These are phyloP conservation scores for Tagetes patula DNA, from an alignment of 129 eudicot genomes.

Conservation along the genomic window DNA sequence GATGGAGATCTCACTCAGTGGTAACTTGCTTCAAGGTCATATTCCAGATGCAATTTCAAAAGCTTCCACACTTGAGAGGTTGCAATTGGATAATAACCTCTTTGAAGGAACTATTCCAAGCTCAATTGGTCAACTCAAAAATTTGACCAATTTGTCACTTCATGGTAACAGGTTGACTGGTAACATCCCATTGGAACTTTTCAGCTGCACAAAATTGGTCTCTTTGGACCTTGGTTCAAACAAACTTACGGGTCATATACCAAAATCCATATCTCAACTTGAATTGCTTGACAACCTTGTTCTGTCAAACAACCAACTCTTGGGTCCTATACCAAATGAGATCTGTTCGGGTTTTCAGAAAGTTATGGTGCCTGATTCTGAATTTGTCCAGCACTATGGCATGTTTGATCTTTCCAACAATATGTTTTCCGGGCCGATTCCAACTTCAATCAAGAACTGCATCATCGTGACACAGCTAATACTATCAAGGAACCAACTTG, in stretches of 20 bases:
- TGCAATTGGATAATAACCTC: constrained; percentile 76
- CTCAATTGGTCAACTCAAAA: constrained; percentile 62
- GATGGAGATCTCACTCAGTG: constrained; percentile 66
- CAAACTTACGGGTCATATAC: constrained; percentile 56
- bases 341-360: constrained; percentile 88
- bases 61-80: constrained; percentile 54
- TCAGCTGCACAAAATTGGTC: constrained; percentile 63
- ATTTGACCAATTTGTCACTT: constrained; percentile 81
- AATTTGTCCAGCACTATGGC: constrained; percentile 85
- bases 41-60: constrained; percentile 48
- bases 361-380: constrained; percentile 78
- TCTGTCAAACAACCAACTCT: constrained; percentile 60
- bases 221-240: constrained; percentile 81
- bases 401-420: constrained; percentile 89
- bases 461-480: constrained; percentile 51
- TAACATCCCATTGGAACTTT: constrained; percentile 68
- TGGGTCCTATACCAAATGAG: constrained; percentile 77
- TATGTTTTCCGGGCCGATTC: constrained; percentile 67
- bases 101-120: constrained; percentile 71
- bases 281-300: constrained; percentile 81
- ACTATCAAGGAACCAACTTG: constrained; percentile 61
- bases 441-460: constrained; percentile 63
- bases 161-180: constrained; percentile 73
- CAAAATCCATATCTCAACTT: constrained; percentile 58
- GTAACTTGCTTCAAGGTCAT: constrained; percentile 62